Conservation (phyloP, 176 grass and related monocot genomes). For the Cocos nucifera region DNA sequence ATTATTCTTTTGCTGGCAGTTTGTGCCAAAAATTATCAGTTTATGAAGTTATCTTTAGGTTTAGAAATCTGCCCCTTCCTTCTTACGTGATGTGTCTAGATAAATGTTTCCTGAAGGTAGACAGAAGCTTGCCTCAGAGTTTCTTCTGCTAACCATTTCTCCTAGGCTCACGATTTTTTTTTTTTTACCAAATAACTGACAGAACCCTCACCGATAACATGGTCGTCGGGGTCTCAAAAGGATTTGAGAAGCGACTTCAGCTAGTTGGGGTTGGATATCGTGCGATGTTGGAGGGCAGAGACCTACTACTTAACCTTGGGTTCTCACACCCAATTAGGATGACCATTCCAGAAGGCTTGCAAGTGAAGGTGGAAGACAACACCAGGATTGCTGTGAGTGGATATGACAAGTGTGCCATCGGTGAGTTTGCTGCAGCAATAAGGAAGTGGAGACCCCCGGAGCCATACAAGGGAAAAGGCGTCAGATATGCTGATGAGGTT, state of each 20-base stretch:
- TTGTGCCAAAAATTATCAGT: too few species aligned
- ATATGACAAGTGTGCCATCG: constrained; percentile 59
- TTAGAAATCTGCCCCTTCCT: too few species aligned
- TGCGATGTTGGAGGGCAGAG: constrained; percentile 68
- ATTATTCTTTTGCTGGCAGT: too few species aligned
- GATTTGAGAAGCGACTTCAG: constrained; percentile 85
- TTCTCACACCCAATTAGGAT: constrained; percentile 91
- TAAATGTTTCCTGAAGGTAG: too few species aligned
- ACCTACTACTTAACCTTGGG: constrained; percentile 79
- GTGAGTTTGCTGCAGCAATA: constrained; percentile 72
- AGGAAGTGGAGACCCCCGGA: constrained; percentile 96
- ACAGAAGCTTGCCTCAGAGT: too few species aligned
- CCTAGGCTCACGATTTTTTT: too few species aligned
- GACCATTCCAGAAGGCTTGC: constrained; percentile 62
- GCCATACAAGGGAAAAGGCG: constrained; percentile 96
- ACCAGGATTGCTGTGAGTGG: constrained; percentile 76
- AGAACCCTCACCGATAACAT: constrained; percentile 90
- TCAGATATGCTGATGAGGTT: constrained; percentile 61
- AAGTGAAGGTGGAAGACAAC: constrained; percentile 87
- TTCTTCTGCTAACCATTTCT: too few species aligned
- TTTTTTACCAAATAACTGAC: not conserved
- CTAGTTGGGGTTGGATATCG: constrained; percentile 86
- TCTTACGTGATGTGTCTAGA: too few species aligned
- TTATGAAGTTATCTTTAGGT: too few species aligned
- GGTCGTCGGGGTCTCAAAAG: constrained; percentile 84